A percentile compares a stretch with the other conserved stretches of the same genome.
Evolutionary conservation across 495 filamentous ascomycete genomes (phyloP).

Genomic region (Xylona heveae): DNA sequence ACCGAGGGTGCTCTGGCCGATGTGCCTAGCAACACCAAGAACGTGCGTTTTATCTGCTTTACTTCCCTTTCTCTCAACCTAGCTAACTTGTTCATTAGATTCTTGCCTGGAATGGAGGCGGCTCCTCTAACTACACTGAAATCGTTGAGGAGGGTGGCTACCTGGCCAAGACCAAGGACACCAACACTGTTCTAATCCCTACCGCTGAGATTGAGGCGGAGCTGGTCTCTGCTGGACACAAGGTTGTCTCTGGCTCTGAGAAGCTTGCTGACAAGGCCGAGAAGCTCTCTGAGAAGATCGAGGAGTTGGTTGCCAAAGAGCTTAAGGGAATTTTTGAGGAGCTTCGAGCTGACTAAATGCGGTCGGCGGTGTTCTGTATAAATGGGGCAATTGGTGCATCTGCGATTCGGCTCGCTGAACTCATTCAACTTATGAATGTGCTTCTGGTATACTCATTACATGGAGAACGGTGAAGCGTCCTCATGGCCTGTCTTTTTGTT

Average conservation of each 20-base stretch:
- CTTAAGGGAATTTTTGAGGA: slow-evolving; percentile 32
- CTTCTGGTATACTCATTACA: no score
- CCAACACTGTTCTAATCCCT: slow-evolving; percentile 10
- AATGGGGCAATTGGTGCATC: background rate
- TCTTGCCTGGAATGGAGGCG: slow-evolving; percentile 98
- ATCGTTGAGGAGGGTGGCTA: slow-evolving; percentile 57
- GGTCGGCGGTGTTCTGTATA: background rate
- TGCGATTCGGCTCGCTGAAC: background rate
- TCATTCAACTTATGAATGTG: no score
- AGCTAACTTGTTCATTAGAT: slow-evolving; percentile 24
- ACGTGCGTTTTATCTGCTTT: slow-evolving; percentile 26
- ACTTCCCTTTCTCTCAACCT: background rate
- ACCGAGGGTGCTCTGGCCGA: slow-evolving; percentile 62
- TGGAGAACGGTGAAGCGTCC: no score
- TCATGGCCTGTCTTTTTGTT: no score
- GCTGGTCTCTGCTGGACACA: slow-evolving; percentile 7
- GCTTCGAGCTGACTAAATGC: slow-evolving; percentile 21
- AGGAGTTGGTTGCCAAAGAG: slow-evolving; percentile 38
- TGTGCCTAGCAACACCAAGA: slow-evolving; percentile 66
- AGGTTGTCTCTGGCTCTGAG: slow-evolving; percentile 4
- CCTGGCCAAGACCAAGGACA: slow-evolving; percentile 8
- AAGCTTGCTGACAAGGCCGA: slow-evolving; percentile 12
- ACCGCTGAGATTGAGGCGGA: slow-evolving; percentile 10
- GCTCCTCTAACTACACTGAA: slow-evolving; percentile 67
- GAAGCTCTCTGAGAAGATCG: slow-evolving; percentile 24